Base-by-base conservation (phyloP, 108 stramenopile species). In the Licmophora abbreviata region DNA sequence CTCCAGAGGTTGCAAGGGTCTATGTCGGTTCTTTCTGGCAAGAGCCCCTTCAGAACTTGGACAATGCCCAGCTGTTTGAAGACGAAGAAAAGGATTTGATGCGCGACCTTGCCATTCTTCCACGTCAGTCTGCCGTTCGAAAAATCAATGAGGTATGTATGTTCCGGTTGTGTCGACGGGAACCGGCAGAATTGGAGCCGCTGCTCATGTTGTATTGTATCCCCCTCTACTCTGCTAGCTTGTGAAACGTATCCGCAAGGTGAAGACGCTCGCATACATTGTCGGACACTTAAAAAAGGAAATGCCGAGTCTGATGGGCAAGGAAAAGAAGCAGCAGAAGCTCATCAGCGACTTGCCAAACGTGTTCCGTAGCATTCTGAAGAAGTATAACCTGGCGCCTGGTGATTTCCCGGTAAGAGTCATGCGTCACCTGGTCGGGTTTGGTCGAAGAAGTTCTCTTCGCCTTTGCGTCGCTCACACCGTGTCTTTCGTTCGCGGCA, bases 251-350 rank as follows among this genome's bases (percentile, higher is more conserved):
- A 92, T 97, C 26, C 78, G 98, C 9, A 87, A 88, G 61, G 95
- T 95, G 41, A 95, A 96, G 68, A 87, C 93, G 0, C 78, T 97
- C 51, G 88, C 88, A 0, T 43, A 90, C 64, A 81, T 95, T 45
- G 84, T 99, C 43, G 88, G 93, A 51, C 69, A 97, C 68, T 76
- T 99, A 23, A 91, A 91, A 59, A 63, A 76, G 43, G 92, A 98
- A 75, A 96, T 99, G 97, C 98, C 98, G 11, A 56, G 85, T 23
- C 59, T 97, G 31, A 90, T 93, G 80, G 97, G 97, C 24, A 95
- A 97, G 48, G 81, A 90, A 58, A 95, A 97, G 76, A 97, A 97
- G 57, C 97, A 99, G 61, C 66, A 87, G 66, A 88, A 94, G 69
- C 78, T 97, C 31, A 88, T 99, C 51, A 62, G 53, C 11, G 83